Percentiles rank a stretch among this genome's conserved stretches.
phyloP scores from a whole-genome alignment of 2,329 filamentous ascomycete genomes.

The Sclerotinia glacialis region DNA sequence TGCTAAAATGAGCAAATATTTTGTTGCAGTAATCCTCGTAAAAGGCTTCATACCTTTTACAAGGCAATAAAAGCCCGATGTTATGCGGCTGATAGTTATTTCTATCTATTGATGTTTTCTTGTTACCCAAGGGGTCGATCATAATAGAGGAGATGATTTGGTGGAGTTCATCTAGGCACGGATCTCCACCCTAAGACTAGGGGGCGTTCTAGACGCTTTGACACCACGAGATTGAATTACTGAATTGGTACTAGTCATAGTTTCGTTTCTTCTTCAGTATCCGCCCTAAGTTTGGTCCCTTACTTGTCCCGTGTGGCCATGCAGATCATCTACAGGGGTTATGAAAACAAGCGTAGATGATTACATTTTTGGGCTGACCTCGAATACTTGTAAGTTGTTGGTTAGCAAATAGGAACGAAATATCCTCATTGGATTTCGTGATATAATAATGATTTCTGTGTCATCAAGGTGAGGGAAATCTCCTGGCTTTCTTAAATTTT shows the following conservation, averaged over 20 bases:
- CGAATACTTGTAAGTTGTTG: not conserved
- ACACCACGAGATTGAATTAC: not conserved
- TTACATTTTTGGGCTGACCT: not conserved
- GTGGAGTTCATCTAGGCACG: not conserved
- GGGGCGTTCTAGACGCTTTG: constrained; percentile 8
- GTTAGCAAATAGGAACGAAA: not conserved
- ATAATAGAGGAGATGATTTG: not conserved
- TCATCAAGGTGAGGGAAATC: not conserved
- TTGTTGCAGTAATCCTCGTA: not conserved
- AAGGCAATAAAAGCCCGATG: not conserved
- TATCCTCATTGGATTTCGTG: not conserved
- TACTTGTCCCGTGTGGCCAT: not conserved
- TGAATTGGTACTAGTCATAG: not conserved
- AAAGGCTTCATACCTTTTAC: not conserved
- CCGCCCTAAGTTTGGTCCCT: not conserved
- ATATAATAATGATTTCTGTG: not conserved
- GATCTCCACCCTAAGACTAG: not conserved
- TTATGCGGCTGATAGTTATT: not conserved
- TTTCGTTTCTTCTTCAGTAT: not conserved
- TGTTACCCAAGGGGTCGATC: not conserved
- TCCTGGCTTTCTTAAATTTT: not conserved
- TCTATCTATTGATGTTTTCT: not conserved
- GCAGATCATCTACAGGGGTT: constrained; percentile 5
- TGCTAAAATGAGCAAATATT: not conserved
- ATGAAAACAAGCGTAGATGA: not conserved